These are phyloP conservation scores for Lepidium sativum DNA, from an alignment of 345 rosid species.

Conservation along the genomic window DNA sequence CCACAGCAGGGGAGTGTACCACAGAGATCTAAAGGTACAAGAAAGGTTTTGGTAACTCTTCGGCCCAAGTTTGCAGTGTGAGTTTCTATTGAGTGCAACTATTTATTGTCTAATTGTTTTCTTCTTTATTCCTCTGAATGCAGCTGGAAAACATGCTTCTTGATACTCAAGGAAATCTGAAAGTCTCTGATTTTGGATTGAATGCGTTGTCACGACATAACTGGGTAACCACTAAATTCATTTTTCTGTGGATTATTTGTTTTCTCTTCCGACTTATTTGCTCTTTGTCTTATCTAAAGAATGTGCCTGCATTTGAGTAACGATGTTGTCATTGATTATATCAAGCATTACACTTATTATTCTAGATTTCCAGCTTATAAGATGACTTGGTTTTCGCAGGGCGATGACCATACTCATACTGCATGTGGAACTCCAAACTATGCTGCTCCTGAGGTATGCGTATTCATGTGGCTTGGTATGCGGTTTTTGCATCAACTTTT, in stretches of 20 bases:
- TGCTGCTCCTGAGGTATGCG: conserved; percentile 85
- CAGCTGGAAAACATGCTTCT: conserved; percentile 89
- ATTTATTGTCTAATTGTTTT: neutral
- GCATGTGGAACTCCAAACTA: conserved; percentile 69
- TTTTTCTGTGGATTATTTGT: neutral
- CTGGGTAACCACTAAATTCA: conserved; percentile 45
- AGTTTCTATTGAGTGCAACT: neutral
- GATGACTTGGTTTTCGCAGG: conserved; percentile 36
- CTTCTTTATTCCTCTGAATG: conserved; percentile 16
- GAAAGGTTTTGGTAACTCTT: neutral
- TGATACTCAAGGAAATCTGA: conserved; percentile 72
- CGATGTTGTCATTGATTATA: neutral
- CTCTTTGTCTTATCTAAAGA: neutral
- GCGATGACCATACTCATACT: conserved; percentile 60
- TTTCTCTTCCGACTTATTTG: neutral
- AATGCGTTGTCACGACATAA: conserved; percentile 73
- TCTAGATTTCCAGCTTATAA: neutral
- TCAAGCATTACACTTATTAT: neutral
- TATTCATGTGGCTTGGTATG: conserved; percentile 17
- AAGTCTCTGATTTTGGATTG: conserved; percentile 89
- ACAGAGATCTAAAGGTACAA: conserved; percentile 76
- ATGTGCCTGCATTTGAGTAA: neutral
- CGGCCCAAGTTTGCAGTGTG: neutral
- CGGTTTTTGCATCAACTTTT: neutral
- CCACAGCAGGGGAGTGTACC: conserved; percentile 84